These are phyloP conservation scores for Paramecium sonneborni DNA, from an alignment of 73 alveolate genomes.

Conservation along the genomic window DNA sequence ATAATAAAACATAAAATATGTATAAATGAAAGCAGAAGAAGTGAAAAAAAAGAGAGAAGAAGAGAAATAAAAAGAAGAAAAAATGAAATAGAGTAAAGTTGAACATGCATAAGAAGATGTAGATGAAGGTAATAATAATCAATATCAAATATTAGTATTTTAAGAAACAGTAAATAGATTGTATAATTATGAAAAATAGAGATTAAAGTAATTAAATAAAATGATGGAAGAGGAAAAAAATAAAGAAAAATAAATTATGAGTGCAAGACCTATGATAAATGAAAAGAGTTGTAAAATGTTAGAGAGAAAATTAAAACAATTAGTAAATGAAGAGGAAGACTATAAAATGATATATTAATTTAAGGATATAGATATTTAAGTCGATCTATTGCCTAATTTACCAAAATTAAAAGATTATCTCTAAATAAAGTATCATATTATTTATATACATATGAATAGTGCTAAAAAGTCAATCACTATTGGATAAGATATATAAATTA, in stretches of 20 bases:
- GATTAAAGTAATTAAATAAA: not conserved
- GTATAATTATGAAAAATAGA: not conserved
- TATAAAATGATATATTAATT: not conserved
- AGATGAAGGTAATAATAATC: not conserved
- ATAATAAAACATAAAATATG: not conserved
- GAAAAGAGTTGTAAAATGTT: not conserved
- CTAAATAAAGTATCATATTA: not conserved
- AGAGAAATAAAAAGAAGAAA: not conserved
- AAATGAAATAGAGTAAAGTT: not conserved
- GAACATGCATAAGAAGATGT: not conserved
- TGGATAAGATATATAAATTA: not conserved
- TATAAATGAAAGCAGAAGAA: not conserved
- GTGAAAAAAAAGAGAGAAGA: slow-evolving; percentile 1
- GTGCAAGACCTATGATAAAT: not conserved
- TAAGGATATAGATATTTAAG: not conserved
- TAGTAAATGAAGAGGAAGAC: not conserved
- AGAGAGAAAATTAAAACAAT: not conserved
- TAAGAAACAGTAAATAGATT: slow-evolving; percentile 5
- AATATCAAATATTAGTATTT: not conserved
- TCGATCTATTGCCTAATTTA: not conserved
- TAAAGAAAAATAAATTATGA: not conserved
- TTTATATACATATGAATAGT: not conserved
- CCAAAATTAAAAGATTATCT: not conserved
- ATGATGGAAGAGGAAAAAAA: not conserved
- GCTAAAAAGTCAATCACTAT: not conserved